Percentiles rank a stretch among this genome's conserved stretches.
Conservation (phyloP, 495 filamentous ascomycete species). For the Penicillium canariense region DNA sequence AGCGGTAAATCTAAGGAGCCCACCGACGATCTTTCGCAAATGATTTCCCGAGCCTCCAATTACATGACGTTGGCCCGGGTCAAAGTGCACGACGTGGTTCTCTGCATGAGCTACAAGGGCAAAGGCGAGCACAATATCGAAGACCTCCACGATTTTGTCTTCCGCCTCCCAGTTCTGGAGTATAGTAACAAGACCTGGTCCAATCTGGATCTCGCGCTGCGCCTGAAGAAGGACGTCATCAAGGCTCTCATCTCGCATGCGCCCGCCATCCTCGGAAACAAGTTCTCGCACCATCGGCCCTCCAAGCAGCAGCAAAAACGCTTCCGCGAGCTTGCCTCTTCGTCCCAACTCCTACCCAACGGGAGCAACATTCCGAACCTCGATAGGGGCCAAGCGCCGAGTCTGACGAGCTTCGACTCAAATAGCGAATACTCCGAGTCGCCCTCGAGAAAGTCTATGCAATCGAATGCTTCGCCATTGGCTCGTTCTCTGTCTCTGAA, state of each 20-base stretch:
- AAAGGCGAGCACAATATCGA: constrained; percentile 91
- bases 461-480: constrained; percentile 40
- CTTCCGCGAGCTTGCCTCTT: constrained; percentile 71
- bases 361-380: constrained; percentile 47
- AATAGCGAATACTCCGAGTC: constrained; percentile 40
- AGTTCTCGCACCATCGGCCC: constrained; percentile 83
- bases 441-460: constrained; percentile 36
- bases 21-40: constrained; percentile 93
- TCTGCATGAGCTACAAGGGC: constrained; percentile 96
- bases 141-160: constrained; percentile 96
- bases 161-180: constrained; percentile 89
- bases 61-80: constrained; percentile 97
- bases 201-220: constrained; percentile 88
- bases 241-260: constrained; percentile 92
- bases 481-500: constrained; percentile 38
- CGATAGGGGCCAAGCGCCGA: constrained; percentile 25
- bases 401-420: constrained; percentile 39
- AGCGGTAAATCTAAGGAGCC: constrained; percentile 53
- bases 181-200: constrained; percentile 99
- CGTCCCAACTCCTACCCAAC: constrained; percentile 45
- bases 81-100: constrained; percentile 88
- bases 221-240: constrained; percentile 90
- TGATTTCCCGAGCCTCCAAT: constrained; percentile 92
- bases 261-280: constrained; percentile 95
- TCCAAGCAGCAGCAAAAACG: constrained; percentile 73